phyloP scores from a whole-genome alignment of 2,329 filamentous ascomycete genomes.

The Fusarium pseudonygamai region DNA sequence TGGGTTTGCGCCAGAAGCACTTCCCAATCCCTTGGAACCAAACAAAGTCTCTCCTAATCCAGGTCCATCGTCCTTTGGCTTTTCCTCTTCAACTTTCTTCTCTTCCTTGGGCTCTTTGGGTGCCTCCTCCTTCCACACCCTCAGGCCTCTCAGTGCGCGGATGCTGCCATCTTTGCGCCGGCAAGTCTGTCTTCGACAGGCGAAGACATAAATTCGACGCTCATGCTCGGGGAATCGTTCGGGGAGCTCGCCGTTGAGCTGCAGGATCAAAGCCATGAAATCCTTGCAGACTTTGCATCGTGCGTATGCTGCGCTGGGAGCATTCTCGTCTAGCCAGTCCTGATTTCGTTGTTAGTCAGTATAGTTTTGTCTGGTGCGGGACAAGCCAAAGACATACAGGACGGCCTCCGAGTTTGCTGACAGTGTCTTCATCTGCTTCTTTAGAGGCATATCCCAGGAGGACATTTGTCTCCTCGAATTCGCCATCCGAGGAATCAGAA shows the following conservation, averaged over 20 bases:
- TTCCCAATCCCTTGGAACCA: constrained; percentile 63
- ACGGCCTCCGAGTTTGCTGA: constrained; percentile 87
- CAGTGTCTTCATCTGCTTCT: constrained; percentile 80
- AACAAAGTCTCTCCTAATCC: constrained; percentile 75
- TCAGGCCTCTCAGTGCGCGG: constrained; percentile 76
- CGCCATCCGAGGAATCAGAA: constrained; percentile 80
- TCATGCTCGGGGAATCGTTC: constrained; percentile 88
- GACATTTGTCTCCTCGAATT: constrained; percentile 84
- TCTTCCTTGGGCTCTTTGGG: constrained; percentile 42
- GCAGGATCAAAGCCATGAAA: constrained; percentile 84
- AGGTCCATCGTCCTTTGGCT: constrained; percentile 49
- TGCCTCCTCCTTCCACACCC: constrained; percentile 58
- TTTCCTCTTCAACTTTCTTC: constrained; percentile 47
- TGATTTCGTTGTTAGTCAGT: constrained; percentile 49
- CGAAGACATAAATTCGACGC: constrained; percentile 86
- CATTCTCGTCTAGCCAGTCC: constrained; percentile 83
- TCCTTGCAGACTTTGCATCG: constrained; percentile 89
- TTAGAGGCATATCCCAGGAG: constrained; percentile 88
- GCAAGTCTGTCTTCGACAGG: constrained; percentile 81
- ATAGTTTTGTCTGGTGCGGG: neutral
- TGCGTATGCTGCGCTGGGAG: constrained; percentile 79
- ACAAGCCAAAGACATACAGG: constrained; percentile 70
- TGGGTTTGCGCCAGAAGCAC: constrained; percentile 59
- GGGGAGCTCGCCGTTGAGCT: constrained; percentile 90
- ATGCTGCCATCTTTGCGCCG: constrained; percentile 85